Percentiles rank a stretch among this genome's conserved stretches.
phyloP scores from a whole-genome alignment of 805 yeast genomes.

The Sugiyamaella americana region DNA sequence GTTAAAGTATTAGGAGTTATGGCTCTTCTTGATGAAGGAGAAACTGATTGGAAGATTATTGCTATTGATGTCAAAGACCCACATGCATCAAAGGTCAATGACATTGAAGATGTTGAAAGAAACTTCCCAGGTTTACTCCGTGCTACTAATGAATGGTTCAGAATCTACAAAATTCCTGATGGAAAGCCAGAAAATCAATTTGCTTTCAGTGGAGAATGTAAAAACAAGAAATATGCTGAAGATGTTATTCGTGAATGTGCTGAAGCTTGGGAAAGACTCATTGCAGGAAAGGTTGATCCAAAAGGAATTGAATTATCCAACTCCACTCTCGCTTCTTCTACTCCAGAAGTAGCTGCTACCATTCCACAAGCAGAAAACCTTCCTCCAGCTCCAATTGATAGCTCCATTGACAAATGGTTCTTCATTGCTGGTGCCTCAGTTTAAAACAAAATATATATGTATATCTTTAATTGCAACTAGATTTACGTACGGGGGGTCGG shows the following conservation, averaged over 20 bases:
- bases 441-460: constrained; percentile 9
- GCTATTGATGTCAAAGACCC: constrained; percentile 86
- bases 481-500: too few relatives aligned
- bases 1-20: constrained; percentile 92
- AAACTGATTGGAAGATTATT: constrained; percentile 94
- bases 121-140: constrained; percentile 89
- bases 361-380: constrained; percentile 62
- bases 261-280: constrained; percentile 75
- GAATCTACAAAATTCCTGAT: constrained; percentile 95
- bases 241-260: constrained; percentile 76
- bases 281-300: constrained; percentile 56
- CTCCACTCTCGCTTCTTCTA: constrained; percentile 61
- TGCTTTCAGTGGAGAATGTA: constrained; percentile 94
- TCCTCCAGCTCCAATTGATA: constrained; percentile 91
- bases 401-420: constrained; percentile 97
- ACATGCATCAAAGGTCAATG: constrained; percentile 77
- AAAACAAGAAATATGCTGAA: constrained; percentile 78
- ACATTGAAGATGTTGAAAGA: constrained; percentile 83
- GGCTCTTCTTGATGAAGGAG: constrained; percentile 97
- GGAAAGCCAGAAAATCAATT: constrained; percentile 96
- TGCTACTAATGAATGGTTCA: constrained; percentile 96
- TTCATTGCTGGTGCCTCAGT: constrained; percentile 57
- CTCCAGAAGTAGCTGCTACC: constrained; percentile 34
- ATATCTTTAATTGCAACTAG: too few relatives aligned
- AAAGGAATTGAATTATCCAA: constrained; percentile 71